Conservation (phyloP, 164 flowering plant species). For the Aristolochia californica region DNA sequence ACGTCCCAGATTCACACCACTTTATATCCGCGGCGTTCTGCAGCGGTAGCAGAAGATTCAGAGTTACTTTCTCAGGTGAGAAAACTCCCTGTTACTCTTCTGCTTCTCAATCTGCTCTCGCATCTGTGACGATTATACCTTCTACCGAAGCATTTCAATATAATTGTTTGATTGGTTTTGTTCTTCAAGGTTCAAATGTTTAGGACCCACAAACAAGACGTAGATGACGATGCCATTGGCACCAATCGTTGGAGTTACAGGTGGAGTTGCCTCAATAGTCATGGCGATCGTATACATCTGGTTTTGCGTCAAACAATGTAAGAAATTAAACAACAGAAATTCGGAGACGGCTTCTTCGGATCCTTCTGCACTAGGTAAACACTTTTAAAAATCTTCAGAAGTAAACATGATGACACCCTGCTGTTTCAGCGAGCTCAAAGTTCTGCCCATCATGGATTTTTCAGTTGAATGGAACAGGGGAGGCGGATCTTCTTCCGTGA, state of each 20-base stretch:
- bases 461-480: conserved; percentile 39
- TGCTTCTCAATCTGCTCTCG: not conserved
- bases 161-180: not conserved
- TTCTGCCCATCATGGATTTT: conserved; percentile 2
- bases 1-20: not conserved
- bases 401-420: not conserved
- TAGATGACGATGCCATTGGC: conserved; percentile 33
- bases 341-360: conserved; percentile 73
- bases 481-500: conserved; percentile 23
- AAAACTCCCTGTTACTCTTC: not conserved
- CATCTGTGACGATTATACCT: not conserved
- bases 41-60: conserved; percentile 3
- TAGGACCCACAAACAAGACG: not conserved
- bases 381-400: not conserved
- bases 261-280: conserved; percentile 24
- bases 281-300: conserved; percentile 25
- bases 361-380: conserved; percentile 56
- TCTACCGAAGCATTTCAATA: not conserved
- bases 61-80: conserved; percentile 10
- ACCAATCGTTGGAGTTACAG: conserved; percentile 33
- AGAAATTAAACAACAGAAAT: conserved; percentile 27
- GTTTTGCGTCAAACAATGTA: conserved; percentile 26
- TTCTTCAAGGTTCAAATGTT: conserved; percentile 17
- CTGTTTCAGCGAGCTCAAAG: not conserved
- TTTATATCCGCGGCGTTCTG: conserved; percentile 3